Base-by-base conservation (phyloP, 352 stramenopile species). In the Pythium periplocum region DNA sequence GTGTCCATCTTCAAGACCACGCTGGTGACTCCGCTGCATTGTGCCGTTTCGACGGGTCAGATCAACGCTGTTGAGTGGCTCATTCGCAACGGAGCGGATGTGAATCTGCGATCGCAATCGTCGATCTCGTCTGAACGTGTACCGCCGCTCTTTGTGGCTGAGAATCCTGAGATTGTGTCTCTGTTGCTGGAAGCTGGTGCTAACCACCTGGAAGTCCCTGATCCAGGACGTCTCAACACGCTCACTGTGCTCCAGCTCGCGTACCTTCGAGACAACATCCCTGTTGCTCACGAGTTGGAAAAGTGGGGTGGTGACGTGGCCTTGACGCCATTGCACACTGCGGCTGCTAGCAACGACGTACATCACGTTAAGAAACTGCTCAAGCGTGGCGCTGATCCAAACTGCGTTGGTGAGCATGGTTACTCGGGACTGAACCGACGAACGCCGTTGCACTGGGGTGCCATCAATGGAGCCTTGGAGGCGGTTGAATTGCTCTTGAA, bases 391-490 rank as follows among this genome's bases (percentile, higher is more conserved):
- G 73, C 73, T 2, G 78, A 87, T 47, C 71, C 73, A 3, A 86
- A 92, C 48, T 84, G 71, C 40, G 54, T 88, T 10, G 81, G 81
- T 3, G 81, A 92, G 36, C 74, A 85, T 10, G 79, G 75, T 2
- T 89, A 91, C 59, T 64, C 61, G 4, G 80, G 80, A 4, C 64
- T 91, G 50, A 68, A 87, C 55, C 77, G 75, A 17, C 76, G 77
- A 12, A 92, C 81, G 4, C 78, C 81, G 33, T 56, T 92, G 34
- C 81, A 92, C 45, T 90, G 78, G 78, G 78, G 66, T 34, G 76
- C 77, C 1, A 85, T 90, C 32, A 85, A 66, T 33, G 81, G 81
- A 6, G 50, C 69, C 2, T 45, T 67, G 2, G 55, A 76, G 12
- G 63, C 75, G 2, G 78, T 76, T 1, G 58, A 63, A 9, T 43